phyloP scores from a whole-genome alignment of 2,329 filamentous ascomycete species.

The Trichoderma cornu-damae region DNA sequence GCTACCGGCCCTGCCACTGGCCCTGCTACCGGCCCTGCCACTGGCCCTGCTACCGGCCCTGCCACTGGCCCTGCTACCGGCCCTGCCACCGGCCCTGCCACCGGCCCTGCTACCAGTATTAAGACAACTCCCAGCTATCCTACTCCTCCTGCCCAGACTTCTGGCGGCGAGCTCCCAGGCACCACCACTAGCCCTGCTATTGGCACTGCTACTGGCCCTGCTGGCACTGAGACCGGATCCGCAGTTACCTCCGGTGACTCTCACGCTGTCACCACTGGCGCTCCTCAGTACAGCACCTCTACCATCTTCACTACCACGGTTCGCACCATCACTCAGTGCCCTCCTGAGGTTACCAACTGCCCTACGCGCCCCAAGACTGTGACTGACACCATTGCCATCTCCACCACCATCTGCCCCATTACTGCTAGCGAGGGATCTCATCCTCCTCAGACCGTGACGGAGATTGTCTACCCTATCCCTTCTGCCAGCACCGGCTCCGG shows the following conservation, averaged over 20 bases:
- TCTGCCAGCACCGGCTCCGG: too few species aligned
- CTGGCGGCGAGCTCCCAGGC: constrained; percentile 27
- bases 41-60: neutral
- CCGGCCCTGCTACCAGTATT: constrained; percentile 25
- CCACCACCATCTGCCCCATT: constrained; percentile 41
- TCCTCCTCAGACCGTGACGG: too few species aligned
- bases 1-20: neutral
- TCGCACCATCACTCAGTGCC: constrained; percentile 59
- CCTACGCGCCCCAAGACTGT: constrained; percentile 38
- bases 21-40: neutral
- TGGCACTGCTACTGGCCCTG: constrained; percentile 3
- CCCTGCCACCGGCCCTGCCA: constrained; percentile 15
- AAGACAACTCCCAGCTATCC: constrained; percentile 35
- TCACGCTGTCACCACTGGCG: constrained; percentile 20
- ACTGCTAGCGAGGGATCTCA: too few species aligned
- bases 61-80: neutral
- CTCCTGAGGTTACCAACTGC: constrained; percentile 58
- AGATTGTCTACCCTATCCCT: too few species aligned
- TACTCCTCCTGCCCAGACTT: constrained; percentile 34
- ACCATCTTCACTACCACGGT: constrained; percentile 55
- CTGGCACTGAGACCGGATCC: neutral
- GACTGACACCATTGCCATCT: constrained; percentile 36
- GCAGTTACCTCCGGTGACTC: neutral
- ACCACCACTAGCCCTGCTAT: constrained; percentile 19
- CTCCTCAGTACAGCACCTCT: constrained; percentile 40